Percentiles rank a stretch among this genome's conserved stretches.
Evolutionary conservation across 164 flowering plant genomes (phyloP).

Genomic region (Cinnamomum chago): DNA sequence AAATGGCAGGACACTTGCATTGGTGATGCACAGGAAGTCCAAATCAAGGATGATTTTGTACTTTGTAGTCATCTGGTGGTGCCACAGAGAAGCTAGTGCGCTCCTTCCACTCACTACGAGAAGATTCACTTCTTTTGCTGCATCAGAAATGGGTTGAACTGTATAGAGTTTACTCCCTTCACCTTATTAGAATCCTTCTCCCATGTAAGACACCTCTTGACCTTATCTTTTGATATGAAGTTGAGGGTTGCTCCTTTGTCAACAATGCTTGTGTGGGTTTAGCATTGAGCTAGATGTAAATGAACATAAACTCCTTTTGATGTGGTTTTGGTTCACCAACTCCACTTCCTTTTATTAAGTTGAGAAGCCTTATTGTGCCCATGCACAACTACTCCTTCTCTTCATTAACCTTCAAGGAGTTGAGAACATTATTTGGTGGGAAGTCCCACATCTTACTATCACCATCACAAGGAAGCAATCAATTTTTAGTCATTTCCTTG

Average conservation of each 20-base stretch:
- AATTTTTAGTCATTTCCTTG: neutral
- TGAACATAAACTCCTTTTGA: neutral
- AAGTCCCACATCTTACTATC: neutral
- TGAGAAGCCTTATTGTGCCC: neutral
- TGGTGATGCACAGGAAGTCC: neutral
- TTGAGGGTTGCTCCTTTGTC: slow-evolving; percentile 5
- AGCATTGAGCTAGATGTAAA: neutral
- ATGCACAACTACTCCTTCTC: neutral
- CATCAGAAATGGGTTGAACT: neutral
- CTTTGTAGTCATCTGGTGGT: slow-evolving; percentile 1
- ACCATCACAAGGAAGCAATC: neutral
- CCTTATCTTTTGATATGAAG: neutral
- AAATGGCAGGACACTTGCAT: neutral
- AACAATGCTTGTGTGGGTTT: neutral
- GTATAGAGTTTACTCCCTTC: neutral
- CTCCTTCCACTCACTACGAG: neutral
- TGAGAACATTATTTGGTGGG: neutral
- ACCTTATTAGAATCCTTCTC: slow-evolving; percentile 5
- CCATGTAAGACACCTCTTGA: neutral
- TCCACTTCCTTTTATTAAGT: neutral
- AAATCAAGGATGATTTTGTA: neutral
- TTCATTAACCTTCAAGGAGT: neutral
- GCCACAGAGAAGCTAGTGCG: neutral
- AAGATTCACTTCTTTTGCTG: neutral
- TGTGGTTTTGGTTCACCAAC: neutral